Conservation (phyloP, 192 early-diverging fungal genomes). For the Mortierella antarctica region DNA sequence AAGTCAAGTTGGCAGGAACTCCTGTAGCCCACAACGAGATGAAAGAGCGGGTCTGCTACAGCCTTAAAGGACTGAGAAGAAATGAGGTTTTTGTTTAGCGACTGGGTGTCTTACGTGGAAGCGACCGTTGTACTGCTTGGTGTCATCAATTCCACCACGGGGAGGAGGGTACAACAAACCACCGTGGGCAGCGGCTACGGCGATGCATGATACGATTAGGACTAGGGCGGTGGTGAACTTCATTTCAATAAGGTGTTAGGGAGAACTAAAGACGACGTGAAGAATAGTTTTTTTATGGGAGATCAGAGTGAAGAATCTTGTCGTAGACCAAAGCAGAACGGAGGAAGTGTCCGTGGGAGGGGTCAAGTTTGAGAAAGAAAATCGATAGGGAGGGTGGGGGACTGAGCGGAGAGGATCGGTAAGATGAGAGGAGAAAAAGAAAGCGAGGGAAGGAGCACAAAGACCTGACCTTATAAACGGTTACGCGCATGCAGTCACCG, state of each 20-base stretch:
- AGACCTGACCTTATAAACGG: not conserved
- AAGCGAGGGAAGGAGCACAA: not conserved
- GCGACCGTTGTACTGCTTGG: slow-evolving; percentile 36
- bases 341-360: not conserved
- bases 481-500: too few species aligned
- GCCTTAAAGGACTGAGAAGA: not conserved
- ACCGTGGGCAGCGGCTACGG: slow-evolving; percentile 40
- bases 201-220: slow-evolving; percentile 25
- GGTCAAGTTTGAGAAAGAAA: not conserved
- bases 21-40: too few species aligned
- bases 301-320: not conserved
- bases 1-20: too few species aligned
- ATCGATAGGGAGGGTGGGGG: not conserved
- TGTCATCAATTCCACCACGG: slow-evolving; percentile 33
- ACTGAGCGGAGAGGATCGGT: not conserved
- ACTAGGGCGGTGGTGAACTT: slow-evolving; percentile 31
- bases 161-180: slow-evolving; percentile 43
- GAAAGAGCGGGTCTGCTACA: too few species aligned
- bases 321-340: not conserved
- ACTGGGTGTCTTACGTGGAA: slow-evolving; percentile 25
- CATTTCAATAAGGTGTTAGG: slow-evolving; percentile 11
- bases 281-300: not conserved
- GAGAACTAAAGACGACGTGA: too few species aligned
- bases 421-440: slow-evolving; percentile 3
- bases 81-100: not conserved